Evolutionary conservation across 306 rosid species (phyloP), one percentile per base, ranked within the genome.

Genomic region (Ormosia emarginata): DNA sequence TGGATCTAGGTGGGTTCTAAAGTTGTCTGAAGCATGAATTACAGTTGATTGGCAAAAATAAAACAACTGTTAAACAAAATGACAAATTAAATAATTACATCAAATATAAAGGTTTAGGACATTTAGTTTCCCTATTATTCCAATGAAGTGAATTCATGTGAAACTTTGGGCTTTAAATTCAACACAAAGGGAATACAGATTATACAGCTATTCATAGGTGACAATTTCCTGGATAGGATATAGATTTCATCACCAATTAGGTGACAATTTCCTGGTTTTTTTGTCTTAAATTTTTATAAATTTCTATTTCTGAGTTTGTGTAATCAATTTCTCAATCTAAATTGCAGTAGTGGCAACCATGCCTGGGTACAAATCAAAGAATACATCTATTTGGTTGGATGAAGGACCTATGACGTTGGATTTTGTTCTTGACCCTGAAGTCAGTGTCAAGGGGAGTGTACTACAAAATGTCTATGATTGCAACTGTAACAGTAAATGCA

Each of bases 341-440:
- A 81, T 75, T 90, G 92, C 98, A 93, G 98, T 93, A 18, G 77
- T 78, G 43, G 99, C 93, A 12, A 53, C 83, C 52, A 88, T 83
- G 85, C 85, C 93, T 29, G 97, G 98, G 30, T 93, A 89, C 91
- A 89, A 88, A 79, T 85, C 97, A 46, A 95, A 89, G 89, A 90
- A 85, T 13, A 95, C 97, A 5, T 17, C 84, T 74, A 87, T 93
- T 84, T 92, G 91, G 96, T 81, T 95, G 75, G 92, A 91, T 52
- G 92, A 85, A 64, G 91, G 93, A 70, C 88, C 90, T 8, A 75
- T 71, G 83, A 84, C 95, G 2, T 78, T 90, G 81, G 98, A 95
- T 91, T 95, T 95, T 86, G 88, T 93, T 85, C 97, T 95, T 43
- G 92, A 93, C 40, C 94, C 91, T 59, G 89, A 90, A 80, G 82